Conservation (phyloP, 2,329 filamentous ascomycete genomes). For the Cercospora brassicicola region DNA sequence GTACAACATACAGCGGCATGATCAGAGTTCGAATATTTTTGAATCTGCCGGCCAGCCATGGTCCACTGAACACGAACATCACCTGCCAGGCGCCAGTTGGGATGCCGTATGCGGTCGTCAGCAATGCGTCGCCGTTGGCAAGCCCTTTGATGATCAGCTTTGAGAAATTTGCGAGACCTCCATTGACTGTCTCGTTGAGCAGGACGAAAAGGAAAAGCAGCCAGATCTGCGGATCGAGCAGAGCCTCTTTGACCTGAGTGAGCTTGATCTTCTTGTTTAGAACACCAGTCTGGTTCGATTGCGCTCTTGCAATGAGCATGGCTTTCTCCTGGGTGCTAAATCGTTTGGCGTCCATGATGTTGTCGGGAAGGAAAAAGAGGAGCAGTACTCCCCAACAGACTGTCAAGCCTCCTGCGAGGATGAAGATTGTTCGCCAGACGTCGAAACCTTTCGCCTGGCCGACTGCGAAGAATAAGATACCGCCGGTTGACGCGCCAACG, state of each 20-base stretch:
- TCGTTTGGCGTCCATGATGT: constrained; percentile 69
- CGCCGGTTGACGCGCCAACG: constrained; percentile 68
- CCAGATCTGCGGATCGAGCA: constrained; percentile 62
- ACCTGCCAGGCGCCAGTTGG: constrained; percentile 57
- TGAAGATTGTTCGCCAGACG: constrained; percentile 59
- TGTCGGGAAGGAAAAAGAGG: constrained; percentile 64
- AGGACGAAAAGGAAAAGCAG: constrained; percentile 43
- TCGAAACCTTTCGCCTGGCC: constrained; percentile 37
- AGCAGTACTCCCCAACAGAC: constrained; percentile 64
- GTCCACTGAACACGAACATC: constrained; percentile 55
- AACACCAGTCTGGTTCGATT: constrained; percentile 48
- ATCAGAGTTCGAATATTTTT: constrained; percentile 54
- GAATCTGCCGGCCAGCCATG: constrained; percentile 54
- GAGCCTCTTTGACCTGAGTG: constrained; percentile 57
- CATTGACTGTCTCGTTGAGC: constrained; percentile 56
- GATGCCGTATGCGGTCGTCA: constrained; percentile 56
- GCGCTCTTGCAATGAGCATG: constrained; percentile 49
- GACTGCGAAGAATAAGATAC: constrained; percentile 61
- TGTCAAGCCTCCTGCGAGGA: constrained; percentile 63
- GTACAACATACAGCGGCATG: constrained; percentile 55
- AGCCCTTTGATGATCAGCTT: constrained; percentile 58
- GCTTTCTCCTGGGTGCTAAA: constrained; percentile 58
- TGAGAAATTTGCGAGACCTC: constrained; percentile 57
- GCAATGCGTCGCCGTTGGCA: constrained; percentile 43
- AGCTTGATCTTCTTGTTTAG: constrained; percentile 52